Base-by-base conservation (phyloP, 2,329 filamentous ascomycete species). In the Metarhizium robertsii region DNA sequence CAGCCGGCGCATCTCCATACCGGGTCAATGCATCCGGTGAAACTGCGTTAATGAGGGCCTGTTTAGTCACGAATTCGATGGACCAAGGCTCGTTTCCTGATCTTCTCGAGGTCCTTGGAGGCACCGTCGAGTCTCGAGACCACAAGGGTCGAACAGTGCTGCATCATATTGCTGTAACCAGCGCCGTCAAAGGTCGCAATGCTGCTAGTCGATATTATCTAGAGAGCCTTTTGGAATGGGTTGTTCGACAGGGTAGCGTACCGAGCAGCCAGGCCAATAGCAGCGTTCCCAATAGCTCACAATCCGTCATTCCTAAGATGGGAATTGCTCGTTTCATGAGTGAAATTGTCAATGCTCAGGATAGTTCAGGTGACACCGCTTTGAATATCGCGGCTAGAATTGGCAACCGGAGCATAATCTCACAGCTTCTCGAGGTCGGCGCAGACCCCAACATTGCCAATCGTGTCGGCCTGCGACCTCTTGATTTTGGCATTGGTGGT, bases 121-220 rank as follows among this genome's bases (percentile, higher is more conserved):
- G 89, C 30, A 92, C 92, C 0, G 95, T 99, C 59, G 92, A 97
- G 62, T 84, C 95, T 47, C 82, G 90, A 25, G 94, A 99, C 68
- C 84, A 88, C 48, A 91, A 91, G 69, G 92, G 92, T 8, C 81
- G 94, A 42, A 97, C 92, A 0, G 91, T 97, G 14, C 76, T 99
- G 29, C 94, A 99, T 66, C 94, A 99, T 66, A 97, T 99, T 64
- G 92, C 94, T 5, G 85, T 97, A 38, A 95, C 94, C 16, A 96
- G 92, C 59, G 94, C 92, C 6, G 94, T 97, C 64, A 96, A 96
- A 67, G 92, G 92, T 6, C 85, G 94, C 51, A 92, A 90, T 56
- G 85, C 90, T 46, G 92, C 94, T 25, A 95, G 91, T 67, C 89
- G 92, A 61, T 96, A 97, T 68, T 99, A 99, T 65, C 82, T 99